A percentile compares a stretch with the other conserved stretches of the same genome.
These are phyloP conservation scores for Paralagenidium karlingii DNA, from an alignment of 352 stramenopile genomes.

Conservation along the genomic window DNA sequence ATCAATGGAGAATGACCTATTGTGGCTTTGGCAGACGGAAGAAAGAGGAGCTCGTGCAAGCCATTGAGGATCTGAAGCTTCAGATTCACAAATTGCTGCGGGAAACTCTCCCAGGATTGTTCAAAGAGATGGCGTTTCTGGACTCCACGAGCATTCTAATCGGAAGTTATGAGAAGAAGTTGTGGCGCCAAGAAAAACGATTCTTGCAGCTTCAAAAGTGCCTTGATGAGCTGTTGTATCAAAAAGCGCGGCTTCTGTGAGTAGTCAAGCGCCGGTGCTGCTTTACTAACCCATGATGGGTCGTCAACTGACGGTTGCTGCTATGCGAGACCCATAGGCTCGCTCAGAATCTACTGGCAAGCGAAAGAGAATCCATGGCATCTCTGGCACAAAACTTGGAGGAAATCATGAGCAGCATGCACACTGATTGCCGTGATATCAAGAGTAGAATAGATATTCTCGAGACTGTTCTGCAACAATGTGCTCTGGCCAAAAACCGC, in stretches of 20 bases:
- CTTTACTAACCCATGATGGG: not conserved
- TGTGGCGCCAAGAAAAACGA: constrained; percentile 26
- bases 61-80: constrained; percentile 11
- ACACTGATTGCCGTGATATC: too few species aligned
- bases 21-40: constrained; percentile 2
- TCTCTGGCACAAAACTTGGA: constrained; percentile 8
- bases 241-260: constrained; percentile 22
- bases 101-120: constrained; percentile 4
- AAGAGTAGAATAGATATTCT: too few species aligned
- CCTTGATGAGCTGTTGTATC: constrained; percentile 19
- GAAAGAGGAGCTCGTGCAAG: not conserved
- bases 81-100: constrained; percentile 7
- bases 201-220: constrained; percentile 16
- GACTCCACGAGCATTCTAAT: constrained; percentile 21
- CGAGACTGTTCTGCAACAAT: constrained; percentile 3
- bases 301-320: not conserved
- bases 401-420: constrained; percentile 2
- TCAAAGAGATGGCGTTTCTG: constrained; percentile 24
- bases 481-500: constrained; percentile 1
- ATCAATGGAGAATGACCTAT: too few species aligned
- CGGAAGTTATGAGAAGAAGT: constrained; percentile 29
- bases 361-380: constrained; percentile 13
- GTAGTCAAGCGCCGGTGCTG: too few species aligned
- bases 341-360: constrained; percentile 17
- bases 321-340: constrained; percentile 5